A percentile compares a stretch with the other conserved stretches of the same genome.
Evolutionary conservation across 768 basidiomycete species (phyloP).

Genomic region (Coprinellus micaceus): DNA sequence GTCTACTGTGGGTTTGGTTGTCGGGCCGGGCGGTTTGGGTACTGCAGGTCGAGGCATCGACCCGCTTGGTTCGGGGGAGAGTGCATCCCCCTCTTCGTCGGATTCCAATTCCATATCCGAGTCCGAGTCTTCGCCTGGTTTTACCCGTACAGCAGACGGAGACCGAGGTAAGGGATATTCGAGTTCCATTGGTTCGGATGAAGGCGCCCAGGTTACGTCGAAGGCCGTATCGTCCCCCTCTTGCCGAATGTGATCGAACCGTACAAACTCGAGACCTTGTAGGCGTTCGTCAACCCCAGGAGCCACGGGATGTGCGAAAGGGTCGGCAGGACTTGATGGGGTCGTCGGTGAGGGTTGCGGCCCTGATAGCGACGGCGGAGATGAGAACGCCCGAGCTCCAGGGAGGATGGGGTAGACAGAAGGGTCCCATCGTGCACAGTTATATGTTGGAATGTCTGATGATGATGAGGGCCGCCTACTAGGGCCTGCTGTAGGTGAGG

Average conservation of each 20-base stretch:
- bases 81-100: background rate
- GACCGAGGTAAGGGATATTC: background rate
- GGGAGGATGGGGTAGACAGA: background rate
- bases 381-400: background rate
- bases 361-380: background rate
- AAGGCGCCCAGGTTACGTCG: background rate
- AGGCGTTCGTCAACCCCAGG: background rate
- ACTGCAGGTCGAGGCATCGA: no score
- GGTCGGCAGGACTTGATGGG: background rate
- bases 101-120: constrained; percentile 1
- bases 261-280: background rate
- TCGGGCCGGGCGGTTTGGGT: no score
- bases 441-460: no score
- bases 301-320: background rate
- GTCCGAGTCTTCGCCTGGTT: background rate
- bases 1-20: background rate
- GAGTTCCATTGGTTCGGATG: background rate
- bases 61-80: no score
- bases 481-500: background rate
- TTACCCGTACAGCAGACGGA: background rate
- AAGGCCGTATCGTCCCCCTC: background rate
- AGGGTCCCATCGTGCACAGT: no score
- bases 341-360: background rate
- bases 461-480: background rate
- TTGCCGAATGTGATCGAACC: background rate